A percentile compares a stretch with the other conserved stretches of the same genome.
Conservation (phyloP, 1,284 basidiomycete genomes). For the Sporisorium reilianum region DNA sequence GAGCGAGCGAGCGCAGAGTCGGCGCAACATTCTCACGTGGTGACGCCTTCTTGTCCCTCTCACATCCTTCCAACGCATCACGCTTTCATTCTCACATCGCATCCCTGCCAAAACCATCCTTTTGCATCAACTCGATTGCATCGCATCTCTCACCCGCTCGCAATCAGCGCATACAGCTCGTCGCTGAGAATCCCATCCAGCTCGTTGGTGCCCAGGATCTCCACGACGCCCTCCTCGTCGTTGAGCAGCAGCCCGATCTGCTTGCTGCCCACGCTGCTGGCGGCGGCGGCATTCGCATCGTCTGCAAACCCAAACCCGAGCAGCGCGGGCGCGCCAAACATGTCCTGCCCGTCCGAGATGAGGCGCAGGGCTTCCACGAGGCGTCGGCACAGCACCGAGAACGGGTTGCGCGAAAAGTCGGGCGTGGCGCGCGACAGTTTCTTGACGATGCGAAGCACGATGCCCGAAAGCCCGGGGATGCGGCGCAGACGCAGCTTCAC, state of each 20-base stretch:
- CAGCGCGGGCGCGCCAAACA: conserved; percentile 75
- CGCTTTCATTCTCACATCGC: background rate
- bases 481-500: conserved; percentile 79
- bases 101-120: too few species aligned
- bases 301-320: conserved; percentile 54
- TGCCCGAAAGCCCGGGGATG: conserved; percentile 69
- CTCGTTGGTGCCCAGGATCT: conserved; percentile 43
- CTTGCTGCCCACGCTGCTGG: conserved; percentile 5
- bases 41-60: background rate
- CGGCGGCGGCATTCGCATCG: conserved; percentile 2
- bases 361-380: conserved; percentile 86
- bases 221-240: conserved; percentile 50
- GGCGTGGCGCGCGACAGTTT: conserved; percentile 71
- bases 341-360: conserved; percentile 82
- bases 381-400: conserved; percentile 78
- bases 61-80: background rate
- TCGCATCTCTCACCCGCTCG: conserved; percentile 15
- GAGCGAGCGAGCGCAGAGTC: too few species aligned
- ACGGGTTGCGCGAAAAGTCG: conserved; percentile 74
- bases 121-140: background rate
- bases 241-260: conserved; percentile 40
- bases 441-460: conserved; percentile 71
- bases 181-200: conserved; percentile 37
- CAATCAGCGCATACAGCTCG: conserved; percentile 45
- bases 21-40: too few species aligned